Conservation (phyloP, 768 basidiomycete genomes). For the Lyophyllum atratum region DNA sequence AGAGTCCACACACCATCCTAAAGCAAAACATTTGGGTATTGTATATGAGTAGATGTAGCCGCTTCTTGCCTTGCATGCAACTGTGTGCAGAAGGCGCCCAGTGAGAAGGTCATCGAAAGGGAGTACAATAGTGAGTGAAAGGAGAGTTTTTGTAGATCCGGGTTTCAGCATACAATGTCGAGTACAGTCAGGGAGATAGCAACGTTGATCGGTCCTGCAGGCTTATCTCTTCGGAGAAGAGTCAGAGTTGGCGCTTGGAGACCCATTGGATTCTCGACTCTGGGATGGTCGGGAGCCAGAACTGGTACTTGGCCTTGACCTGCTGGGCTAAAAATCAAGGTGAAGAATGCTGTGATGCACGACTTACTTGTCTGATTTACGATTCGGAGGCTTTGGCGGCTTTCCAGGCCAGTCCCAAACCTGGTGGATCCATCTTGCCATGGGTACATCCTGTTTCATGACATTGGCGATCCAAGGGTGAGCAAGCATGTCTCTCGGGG, state of each 20-base stretch:
- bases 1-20: slow-evolving; percentile 15
- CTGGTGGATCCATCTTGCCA: slow-evolving; percentile 86
- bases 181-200: not conserved
- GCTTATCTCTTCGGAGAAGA: slow-evolving; percentile 11
- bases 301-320: slow-evolving; percentile 30
- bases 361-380: slow-evolving; percentile 47
- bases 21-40: slow-evolving; percentile 14
- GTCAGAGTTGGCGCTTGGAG: slow-evolving; percentile 14
- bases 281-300: slow-evolving; percentile 21
- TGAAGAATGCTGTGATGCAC: slow-evolving; percentile 12
- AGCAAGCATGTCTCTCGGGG: slow-evolving; percentile 77
- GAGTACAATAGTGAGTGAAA: not conserved
- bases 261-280: slow-evolving; percentile 15
- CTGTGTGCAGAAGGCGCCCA: not conserved
- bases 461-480: slow-evolving; percentile 82
- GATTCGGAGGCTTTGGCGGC: slow-evolving; percentile 26
- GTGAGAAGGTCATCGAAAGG: not conserved
- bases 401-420: slow-evolving; percentile 77
- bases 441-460: slow-evolving; percentile 83
- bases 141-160: slow-evolving; percentile 6
- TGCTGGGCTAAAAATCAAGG: not conserved
- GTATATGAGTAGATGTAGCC: slow-evolving; percentile 10
- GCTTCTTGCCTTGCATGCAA: slow-evolving; percentile 1
- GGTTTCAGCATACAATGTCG: slow-evolving; percentile 1
- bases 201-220: not conserved